A percentile compares a stretch with the other conserved stretches of the same genome.
These are phyloP conservation scores for Hypoxylon trugodes DNA, from an alignment of 495 filamentous ascomycete species.

Conservation along the genomic window DNA sequence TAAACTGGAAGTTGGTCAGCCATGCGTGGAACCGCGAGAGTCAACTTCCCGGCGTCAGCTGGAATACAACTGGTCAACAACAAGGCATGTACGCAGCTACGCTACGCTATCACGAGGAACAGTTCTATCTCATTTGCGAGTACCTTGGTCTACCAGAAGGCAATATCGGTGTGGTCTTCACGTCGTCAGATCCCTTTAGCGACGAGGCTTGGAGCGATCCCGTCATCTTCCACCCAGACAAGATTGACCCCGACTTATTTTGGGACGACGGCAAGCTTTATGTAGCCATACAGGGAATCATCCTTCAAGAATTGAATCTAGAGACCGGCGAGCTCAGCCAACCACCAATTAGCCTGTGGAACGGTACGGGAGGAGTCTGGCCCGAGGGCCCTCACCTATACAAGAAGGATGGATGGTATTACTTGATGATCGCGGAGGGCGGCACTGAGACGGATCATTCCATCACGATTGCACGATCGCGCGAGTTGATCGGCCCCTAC, in stretches of 20 bases:
- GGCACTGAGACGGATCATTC: slow-evolving; percentile 62
- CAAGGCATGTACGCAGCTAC: slow-evolving; percentile 49
- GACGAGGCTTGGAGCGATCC: slow-evolving; percentile 51
- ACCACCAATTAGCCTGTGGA: slow-evolving; percentile 57
- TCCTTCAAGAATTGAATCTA: slow-evolving; percentile 55
- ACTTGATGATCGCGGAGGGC: slow-evolving; percentile 72
- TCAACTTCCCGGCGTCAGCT: slow-evolving; percentile 42
- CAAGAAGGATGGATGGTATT: slow-evolving; percentile 70
- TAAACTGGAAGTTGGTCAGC: slow-evolving; percentile 48
- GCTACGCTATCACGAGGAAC: slow-evolving; percentile 44
- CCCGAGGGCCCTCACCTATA: slow-evolving; percentile 73
- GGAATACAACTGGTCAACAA: slow-evolving; percentile 37
- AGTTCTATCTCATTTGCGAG: slow-evolving; percentile 55
- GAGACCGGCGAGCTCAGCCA: slow-evolving; percentile 50
- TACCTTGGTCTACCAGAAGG: slow-evolving; percentile 39
- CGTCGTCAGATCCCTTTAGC: slow-evolving; percentile 41
- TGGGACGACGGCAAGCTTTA: slow-evolving; percentile 58
- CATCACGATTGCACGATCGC: slow-evolving; percentile 57
- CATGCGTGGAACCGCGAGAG: slow-evolving; percentile 42
- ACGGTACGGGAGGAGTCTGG: slow-evolving; percentile 60
- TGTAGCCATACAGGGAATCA: slow-evolving; percentile 50
- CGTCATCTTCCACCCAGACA: slow-evolving; percentile 44
- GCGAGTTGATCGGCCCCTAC: slow-evolving; percentile 60
- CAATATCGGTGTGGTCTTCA: slow-evolving; percentile 44
- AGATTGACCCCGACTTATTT: slow-evolving; percentile 55